Evolutionary conservation across 192 early-diverging fungal genomes (phyloP).

Genomic region (Entomortierella chlamydospora): DNA sequence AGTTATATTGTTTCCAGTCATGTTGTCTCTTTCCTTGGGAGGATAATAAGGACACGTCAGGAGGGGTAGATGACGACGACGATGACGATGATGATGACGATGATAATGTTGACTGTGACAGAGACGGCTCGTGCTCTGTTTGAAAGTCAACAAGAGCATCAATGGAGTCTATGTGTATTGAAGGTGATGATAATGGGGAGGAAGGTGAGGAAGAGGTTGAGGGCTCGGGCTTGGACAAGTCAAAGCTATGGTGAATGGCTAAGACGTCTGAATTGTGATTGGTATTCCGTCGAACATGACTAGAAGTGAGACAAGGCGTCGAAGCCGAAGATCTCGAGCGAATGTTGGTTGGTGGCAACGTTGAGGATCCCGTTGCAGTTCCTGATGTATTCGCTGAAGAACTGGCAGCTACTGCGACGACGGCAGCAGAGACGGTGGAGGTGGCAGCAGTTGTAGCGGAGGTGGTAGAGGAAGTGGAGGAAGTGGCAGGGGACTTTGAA

Average conservation of each 20-base stretch:
- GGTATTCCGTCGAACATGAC: constrained; percentile 19
- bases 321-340: constrained; percentile 25
- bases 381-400: neutral
- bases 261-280: constrained; percentile 27
- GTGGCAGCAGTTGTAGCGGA: constrained; percentile 8
- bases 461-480: constrained; percentile 11
- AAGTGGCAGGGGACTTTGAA: constrained; percentile 6
- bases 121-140: neutral
- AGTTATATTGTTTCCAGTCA: constrained; percentile 10
- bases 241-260: constrained; percentile 37
- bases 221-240: constrained; percentile 6
- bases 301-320: constrained; percentile 36
- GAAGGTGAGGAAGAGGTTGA: constrained; percentile 8
- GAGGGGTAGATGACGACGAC: neutral
- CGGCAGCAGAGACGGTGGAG: neutral
- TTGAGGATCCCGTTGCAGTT: constrained; percentile 12
- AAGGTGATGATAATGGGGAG: constrained; percentile 5
- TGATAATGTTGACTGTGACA: neutral
- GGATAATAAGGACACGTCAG: neutral
- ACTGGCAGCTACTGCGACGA: constrained; percentile 1
- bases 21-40: neutral
- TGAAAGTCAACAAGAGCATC: constrained; percentile 7
- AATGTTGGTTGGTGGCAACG: constrained; percentile 21
- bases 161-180: constrained; percentile 6
- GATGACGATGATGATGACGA: too few relatives aligned